Evolutionary conservation across 345 rosid species (phyloP).

Genomic region (Pelargonium nanum): DNA sequence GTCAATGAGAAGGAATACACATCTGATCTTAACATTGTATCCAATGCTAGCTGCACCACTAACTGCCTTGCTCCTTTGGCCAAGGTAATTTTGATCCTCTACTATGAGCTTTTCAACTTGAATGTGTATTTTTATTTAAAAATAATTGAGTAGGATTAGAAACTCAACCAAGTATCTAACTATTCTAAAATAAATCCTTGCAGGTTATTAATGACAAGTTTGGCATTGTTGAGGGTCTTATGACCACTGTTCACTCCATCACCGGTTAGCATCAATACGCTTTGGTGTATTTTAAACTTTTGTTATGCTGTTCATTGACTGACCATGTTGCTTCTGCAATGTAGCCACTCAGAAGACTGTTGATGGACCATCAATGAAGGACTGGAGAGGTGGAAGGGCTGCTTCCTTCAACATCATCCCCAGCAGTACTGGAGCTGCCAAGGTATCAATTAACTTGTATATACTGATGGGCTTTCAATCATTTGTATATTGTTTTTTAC

Average conservation of each 20-base stretch:
- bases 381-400: conserved; percentile 78
- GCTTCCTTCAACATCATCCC: conserved; percentile 68
- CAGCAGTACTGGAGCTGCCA: conserved; percentile 74
- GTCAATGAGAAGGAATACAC: conserved; percentile 54
- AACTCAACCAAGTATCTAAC: neutral
- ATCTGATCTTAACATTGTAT: conserved; percentile 36
- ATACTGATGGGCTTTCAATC: neutral
- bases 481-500: too few species aligned
- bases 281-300: neutral
- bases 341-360: conserved; percentile 65
- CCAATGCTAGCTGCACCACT: conserved; percentile 77
- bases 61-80: conserved; percentile 72
- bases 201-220: conserved; percentile 53
- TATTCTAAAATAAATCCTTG: neutral
- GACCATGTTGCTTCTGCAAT: neutral
- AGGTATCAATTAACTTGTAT: conserved; percentile 32
- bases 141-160: neutral
- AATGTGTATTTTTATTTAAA: too few species aligned
- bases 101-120: neutral
- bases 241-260: conserved; percentile 67
- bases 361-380: conserved; percentile 73
- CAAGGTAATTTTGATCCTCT: conserved; percentile 23
- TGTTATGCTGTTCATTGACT: neutral
- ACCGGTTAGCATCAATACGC: conserved; percentile 24
- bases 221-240: conserved; percentile 68